Conservation (phyloP, 768 basidiomycete species). For the Mycena rosella region DNA sequence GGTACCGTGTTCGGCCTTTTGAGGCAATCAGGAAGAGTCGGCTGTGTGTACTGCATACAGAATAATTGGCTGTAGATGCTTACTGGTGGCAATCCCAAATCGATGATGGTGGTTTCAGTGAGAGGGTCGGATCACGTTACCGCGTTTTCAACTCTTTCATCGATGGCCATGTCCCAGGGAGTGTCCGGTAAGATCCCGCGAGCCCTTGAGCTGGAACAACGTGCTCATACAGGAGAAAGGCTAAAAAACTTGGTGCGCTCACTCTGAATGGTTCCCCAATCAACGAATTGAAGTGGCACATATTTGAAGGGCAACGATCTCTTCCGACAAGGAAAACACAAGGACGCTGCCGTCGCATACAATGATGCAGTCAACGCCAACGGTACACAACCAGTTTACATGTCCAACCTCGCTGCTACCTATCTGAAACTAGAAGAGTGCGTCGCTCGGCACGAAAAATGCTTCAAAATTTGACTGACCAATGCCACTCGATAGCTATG, state of each 20-base stretch:
- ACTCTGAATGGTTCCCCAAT: not conserved
- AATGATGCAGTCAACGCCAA: conserved; percentile 44
- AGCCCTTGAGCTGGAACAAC: not conserved
- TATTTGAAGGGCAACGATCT: conserved; percentile 49
- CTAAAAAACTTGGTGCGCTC: conserved; percentile 12
- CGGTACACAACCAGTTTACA: conserved; percentile 50
- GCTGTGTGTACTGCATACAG: too few relatives aligned
- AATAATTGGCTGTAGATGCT: too few relatives aligned
- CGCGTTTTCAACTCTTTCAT: too few relatives aligned
- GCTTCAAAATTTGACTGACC: not conserved
- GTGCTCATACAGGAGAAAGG: not conserved
- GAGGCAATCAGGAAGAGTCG: too few relatives aligned
- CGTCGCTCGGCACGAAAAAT: conserved; percentile 18
- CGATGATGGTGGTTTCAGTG: too few relatives aligned
- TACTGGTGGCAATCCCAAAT: too few relatives aligned
- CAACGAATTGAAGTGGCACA: not conserved
- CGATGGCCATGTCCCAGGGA: too few relatives aligned
- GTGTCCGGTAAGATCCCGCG: too few relatives aligned
- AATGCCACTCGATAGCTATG: conserved; percentile 45
- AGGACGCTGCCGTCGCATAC: conserved; percentile 46
- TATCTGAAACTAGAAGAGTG: conserved; percentile 53
- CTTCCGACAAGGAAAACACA: conserved; percentile 48
- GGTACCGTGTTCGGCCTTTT: too few relatives aligned
- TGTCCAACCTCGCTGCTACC: conserved; percentile 51
- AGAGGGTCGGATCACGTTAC: too few relatives aligned